These are phyloP conservation scores for Rhynchosporium agropyri DNA, from an alignment of 2,329 filamentous ascomycete genomes.

Conservation along the genomic window DNA sequence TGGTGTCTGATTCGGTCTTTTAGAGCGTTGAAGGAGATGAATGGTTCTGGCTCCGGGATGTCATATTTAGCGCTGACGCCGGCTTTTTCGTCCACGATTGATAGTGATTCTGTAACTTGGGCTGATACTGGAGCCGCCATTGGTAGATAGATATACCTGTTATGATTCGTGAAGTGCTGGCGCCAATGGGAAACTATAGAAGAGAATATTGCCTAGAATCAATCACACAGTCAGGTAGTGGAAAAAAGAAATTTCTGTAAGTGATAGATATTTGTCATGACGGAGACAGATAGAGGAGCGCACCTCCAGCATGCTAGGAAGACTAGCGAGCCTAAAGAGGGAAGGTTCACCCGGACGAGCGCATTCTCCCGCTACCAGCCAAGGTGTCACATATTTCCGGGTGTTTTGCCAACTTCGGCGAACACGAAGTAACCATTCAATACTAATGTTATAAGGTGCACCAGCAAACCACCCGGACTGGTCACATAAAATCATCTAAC, in stretches of 20 bases:
- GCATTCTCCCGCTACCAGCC: neutral
- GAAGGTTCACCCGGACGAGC: neutral
- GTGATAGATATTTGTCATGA: neutral
- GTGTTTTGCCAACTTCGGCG: neutral
- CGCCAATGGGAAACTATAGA: no score
- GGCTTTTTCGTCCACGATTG: neutral
- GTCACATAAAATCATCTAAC: no score
- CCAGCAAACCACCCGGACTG: no score
- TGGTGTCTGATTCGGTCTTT: slow-evolving; percentile 52
- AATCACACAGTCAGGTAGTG: neutral
- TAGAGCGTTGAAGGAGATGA: slow-evolving; percentile 35
- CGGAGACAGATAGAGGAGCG: slow-evolving; percentile 1
- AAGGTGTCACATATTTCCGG: neutral
- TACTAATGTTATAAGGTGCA: no score
- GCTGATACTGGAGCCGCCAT: neutral
- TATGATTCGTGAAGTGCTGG: no score
- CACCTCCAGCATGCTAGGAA: neutral
- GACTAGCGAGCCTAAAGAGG: slow-evolving; percentile 4
- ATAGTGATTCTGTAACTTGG: neutral
- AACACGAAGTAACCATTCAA: neutral
- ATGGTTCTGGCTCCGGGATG: slow-evolving; percentile 36
- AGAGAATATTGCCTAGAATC: neutral
- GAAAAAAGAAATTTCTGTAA: no score
- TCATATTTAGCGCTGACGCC: slow-evolving; percentile 30
- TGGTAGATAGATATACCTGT: neutral